Evolutionary conservation across 78 protist species (phyloP), one percentile per base, ranked within the genome.

Genomic region (Speleostelium caveatum): DNA sequence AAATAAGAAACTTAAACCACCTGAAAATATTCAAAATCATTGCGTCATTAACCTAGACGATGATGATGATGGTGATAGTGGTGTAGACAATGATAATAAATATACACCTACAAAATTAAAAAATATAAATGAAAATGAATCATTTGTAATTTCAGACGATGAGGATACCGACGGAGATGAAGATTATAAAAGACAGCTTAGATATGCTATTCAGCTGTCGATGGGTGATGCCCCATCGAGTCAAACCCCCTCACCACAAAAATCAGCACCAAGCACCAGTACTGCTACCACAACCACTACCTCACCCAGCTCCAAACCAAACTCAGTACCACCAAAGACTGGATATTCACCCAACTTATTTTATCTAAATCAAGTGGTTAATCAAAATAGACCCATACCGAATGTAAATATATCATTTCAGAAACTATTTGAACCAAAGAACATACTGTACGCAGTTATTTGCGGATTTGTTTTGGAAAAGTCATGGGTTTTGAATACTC

Each of bases 351-450:
- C 59, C 2, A 35, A 67, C 30, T 21, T 55, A 36, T 79, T 79
- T 56, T 79, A 79, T 79, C 24, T 79, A 10, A 79, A 79, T 68
- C 41, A 56, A 67, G 4, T 58, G 14, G 55, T 24, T 0, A 42
- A 67, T 55, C 55, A 79, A 51, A 35, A 56, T 14, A 36, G 66
- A 73, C 0, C 59, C 28, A 22, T 7, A 6, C 1, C 38, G 16
- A 60, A 17, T n/a, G 14, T 2, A 14, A 60, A 67, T n/a, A 12
- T 60, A 75, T 38, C 85, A 17, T 38, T 75, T 38, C 14, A 33
- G 14, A 21, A 24, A 30, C 35, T 75, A 56, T n/a, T 75, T 59
- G n/a, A n/a, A 19, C 33, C 38, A 17, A 45, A 39, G 30, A 39
- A 30, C 7, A 79, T 79, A 67, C 0, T 36, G 17, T 35, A 22